Conservation (phyloP, 73 alveolate species). For the Uronychia binucleata region DNA sequence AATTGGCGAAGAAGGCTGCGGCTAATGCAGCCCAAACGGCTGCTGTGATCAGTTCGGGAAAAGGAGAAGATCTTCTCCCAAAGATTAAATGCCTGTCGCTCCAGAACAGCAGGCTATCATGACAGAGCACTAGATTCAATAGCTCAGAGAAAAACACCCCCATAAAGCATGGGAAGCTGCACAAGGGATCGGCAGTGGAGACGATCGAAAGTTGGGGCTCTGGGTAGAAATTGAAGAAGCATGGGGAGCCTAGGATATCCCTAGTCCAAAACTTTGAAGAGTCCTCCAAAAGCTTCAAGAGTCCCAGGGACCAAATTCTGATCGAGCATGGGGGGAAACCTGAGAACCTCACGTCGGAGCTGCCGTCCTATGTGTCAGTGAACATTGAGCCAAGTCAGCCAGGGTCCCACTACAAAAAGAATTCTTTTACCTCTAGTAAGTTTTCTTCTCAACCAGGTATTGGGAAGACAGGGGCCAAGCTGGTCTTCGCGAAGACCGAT, state of each 20-base stretch:
- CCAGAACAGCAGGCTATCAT: neutral
- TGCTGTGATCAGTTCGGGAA: neutral
- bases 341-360: neutral
- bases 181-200: neutral
- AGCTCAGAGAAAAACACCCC: neutral
- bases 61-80: neutral
- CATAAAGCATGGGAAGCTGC: neutral
- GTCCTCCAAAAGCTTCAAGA: too few relatives aligned
- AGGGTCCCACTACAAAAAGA: neutral
- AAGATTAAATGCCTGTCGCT: neutral
- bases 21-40: neutral
- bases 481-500: neutral
- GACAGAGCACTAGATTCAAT: neutral
- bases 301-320: too few relatives aligned
- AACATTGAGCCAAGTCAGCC: neutral
- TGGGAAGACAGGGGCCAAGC: neutral
- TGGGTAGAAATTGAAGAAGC: neutral
- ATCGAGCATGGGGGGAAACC: neutral
- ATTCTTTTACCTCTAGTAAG: neutral
- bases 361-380: neutral
- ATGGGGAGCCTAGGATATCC: neutral
- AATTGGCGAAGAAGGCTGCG: neutral
- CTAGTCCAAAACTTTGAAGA: neutral
- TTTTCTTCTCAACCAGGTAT: neutral
- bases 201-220: neutral